Evolutionary conservation across 2,329 filamentous ascomycete species (phyloP).

Genomic region (Exutisphaerella laricina): DNA sequence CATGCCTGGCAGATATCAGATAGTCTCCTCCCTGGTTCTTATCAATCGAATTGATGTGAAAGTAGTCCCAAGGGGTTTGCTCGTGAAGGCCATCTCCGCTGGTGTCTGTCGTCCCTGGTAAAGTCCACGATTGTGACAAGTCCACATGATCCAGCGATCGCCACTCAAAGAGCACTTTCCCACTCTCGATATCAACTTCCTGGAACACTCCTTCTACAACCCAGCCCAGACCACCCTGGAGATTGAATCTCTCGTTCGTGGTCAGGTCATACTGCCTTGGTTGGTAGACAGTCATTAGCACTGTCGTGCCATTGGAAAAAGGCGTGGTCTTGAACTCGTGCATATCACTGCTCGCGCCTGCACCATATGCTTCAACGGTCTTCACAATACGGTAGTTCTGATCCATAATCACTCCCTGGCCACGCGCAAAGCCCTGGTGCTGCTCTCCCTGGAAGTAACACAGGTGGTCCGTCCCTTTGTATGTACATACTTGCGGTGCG

Average conservation of each 20-base stretch:
- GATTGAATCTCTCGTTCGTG: conserved; percentile 32
- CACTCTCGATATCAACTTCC: conserved; percentile 52
- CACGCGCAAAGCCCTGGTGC: conserved; percentile 48
- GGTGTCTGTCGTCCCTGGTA: conserved; percentile 38
- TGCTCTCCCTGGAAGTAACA: conserved; percentile 50
- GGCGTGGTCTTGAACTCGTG: conserved; percentile 48
- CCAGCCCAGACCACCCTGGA: conserved; percentile 44
- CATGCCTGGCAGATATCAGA: conserved; percentile 45
- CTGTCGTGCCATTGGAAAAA: conserved; percentile 38
- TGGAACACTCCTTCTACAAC: conserved; percentile 50
- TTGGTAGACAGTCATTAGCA: conserved; percentile 36
- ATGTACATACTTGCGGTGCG: conserved; percentile 45
- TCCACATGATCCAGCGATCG: conserved; percentile 52
- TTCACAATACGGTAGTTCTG: conserved; percentile 45
- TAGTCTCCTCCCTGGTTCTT: conserved; percentile 47
- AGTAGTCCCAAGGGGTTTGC: conserved; percentile 49
- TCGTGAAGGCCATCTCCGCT: conserved; percentile 45
- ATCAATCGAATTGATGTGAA: conserved; percentile 51
- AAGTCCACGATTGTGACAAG: conserved; percentile 45
- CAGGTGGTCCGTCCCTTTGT: conserved; percentile 45
- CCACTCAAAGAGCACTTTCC: conserved; percentile 56
- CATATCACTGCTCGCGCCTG: conserved; percentile 46
- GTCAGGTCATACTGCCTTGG: conserved; percentile 44
- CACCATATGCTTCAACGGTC: conserved; percentile 39
- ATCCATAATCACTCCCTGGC: conserved; percentile 50